Evolutionary conservation across 2,329 filamentous ascomycete genomes (phyloP), one percentile per base, ranked within the genome.

Genomic region (Cercospora beticola): DNA sequence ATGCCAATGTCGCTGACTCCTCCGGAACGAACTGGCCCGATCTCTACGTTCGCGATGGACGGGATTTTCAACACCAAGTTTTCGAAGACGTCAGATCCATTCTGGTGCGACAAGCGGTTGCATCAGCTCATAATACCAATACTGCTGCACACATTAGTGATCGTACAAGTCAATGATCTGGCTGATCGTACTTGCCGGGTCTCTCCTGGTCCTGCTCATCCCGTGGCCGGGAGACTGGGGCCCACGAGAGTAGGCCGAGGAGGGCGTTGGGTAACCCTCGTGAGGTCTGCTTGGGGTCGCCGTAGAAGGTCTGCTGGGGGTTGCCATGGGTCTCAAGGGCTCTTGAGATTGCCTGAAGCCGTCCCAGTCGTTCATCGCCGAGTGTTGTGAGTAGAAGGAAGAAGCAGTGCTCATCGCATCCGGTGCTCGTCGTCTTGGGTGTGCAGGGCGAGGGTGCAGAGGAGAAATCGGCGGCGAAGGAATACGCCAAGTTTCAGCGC

Each of bases 151-250:
- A 28, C 5, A 26, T 58, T 21, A 26, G 14, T 36, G 57, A 30
- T 36, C 14, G 57, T 68, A 68, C 26, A 57, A 62, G 30, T 65
- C 66, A 26, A 68, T 65, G 57, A 68, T 68, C 36, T 63, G 61
- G 46, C 62, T 62, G 28, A 40, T 61, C 7, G 26, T 31, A 65
- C 23, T 60, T 21, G 46, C 56, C 16, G 28, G 31, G 9, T 56
- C 56, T 23, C 30, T 56, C 10, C 28, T 59, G 2, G 2, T 3
- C 5, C 10, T 59, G 10, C n/a, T 10, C 56, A 10, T 6, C n/a
- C 7, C 56, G 14, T 36, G n/a, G 2, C 4, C 9, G 9, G 56
- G 36, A 59, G 56, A 31, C 5, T 36, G n/a, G n/a, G 57, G 30
- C 5, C 23, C 65, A 33, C 14, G 30, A n/a, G 66, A 68, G 30